Percentiles rank a stretch among this genome's conserved stretches.
Conservation (phyloP, 2,329 filamentous ascomycete genomes). For the Pyrenochaeta sp. region DNA sequence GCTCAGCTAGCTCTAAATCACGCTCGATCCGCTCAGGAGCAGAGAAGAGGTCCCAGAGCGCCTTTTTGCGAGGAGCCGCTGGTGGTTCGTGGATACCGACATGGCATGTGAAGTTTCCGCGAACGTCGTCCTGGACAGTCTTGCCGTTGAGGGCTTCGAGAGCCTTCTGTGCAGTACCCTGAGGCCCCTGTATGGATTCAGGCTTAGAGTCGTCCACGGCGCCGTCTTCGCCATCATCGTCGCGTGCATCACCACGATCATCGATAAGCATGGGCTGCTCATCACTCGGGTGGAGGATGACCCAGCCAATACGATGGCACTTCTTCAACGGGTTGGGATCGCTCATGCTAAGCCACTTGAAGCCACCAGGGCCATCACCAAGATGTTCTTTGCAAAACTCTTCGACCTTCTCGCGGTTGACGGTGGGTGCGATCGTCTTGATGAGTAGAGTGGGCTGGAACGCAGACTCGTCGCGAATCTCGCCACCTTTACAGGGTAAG, state of each 20-base stretch:
- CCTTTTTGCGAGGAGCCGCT: conserved; percentile 87
- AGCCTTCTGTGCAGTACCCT: conserved; percentile 78
- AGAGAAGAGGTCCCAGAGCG: conserved; percentile 95
- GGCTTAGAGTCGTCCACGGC: conserved; percentile 63
- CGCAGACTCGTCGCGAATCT: conserved; percentile 87
- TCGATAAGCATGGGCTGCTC: conserved; percentile 68
- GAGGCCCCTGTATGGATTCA: conserved; percentile 42
- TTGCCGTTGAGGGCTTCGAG: conserved; percentile 96
- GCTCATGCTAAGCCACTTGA: conserved; percentile 94
- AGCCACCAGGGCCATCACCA: conserved; percentile 88
- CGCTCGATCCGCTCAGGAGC: conserved; percentile 92
- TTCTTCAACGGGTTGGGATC: conserved; percentile 97
- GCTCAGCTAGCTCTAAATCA: conserved; percentile 82
- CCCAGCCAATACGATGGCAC: conserved; percentile 98
- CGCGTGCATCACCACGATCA: conserved; percentile 77
- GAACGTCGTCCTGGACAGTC: conserved; percentile 91
- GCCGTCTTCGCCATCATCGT: conserved; percentile 69
- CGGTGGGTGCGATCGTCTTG: conserved; percentile 96
- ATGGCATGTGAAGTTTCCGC: conserved; percentile 96
- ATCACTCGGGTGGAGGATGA: conserved; percentile 85
- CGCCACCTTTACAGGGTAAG: conserved; percentile 81
- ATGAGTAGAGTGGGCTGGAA: conserved; percentile 93
- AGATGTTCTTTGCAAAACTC: conserved; percentile 94
- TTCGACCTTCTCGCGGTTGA: conserved; percentile 92
- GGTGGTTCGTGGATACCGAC: conserved; percentile 95